Evolutionary conservation across 495 filamentous ascomycete genomes (phyloP), one percentile per base, ranked within the genome.

Genomic region (Podospora australis): DNA sequence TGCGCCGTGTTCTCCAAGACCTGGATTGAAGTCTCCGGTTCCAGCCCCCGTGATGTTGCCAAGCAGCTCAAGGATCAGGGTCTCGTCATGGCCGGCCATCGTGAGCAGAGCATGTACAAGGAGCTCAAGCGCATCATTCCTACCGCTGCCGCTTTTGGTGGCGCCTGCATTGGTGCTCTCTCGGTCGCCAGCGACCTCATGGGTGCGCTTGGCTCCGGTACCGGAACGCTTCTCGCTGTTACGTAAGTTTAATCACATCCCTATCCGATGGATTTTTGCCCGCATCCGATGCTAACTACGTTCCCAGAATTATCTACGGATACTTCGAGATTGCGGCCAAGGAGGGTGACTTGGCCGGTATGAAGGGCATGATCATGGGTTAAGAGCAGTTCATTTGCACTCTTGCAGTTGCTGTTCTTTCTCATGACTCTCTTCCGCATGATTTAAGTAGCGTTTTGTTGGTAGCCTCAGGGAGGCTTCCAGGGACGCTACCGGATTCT

Each of bases 51-150:
- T 67, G 94, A 99, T 65, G 94, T 99, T 53, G 94, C 94, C 55
- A 99, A 99, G 83, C 94, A 99, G 74, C 81, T 99, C 63, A 99
- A 99, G 82, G 94, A 97, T 64, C 91, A 96, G 72, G 91, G 94
- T 60, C 83, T 99, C 41, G 90, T 97, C 59, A 99, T 99, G 94
- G 92, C 94, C 59, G 94, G 94, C 54, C 94, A 99, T 73, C 83
- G 94, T 72, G 94, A 99, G 72, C 90, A 96, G 78, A 94, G 87
- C 79, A 97, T 97, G 94, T 99, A 99, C 81, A 95, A 92, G 80
- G 94, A 99, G 67, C 78, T 99, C 46, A 99, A 99, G 85, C 82
- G 94, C 57, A 89, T 99, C 57, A 99, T 99, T 52, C 94, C 94
- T 49, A 96, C 91, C 36, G 94, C 94, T 46, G 94, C 94, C 53